These are phyloP conservation scores for Elaphomyces granulatus DNA, from an alignment of 495 filamentous ascomycete genomes.

Conservation along the genomic window DNA sequence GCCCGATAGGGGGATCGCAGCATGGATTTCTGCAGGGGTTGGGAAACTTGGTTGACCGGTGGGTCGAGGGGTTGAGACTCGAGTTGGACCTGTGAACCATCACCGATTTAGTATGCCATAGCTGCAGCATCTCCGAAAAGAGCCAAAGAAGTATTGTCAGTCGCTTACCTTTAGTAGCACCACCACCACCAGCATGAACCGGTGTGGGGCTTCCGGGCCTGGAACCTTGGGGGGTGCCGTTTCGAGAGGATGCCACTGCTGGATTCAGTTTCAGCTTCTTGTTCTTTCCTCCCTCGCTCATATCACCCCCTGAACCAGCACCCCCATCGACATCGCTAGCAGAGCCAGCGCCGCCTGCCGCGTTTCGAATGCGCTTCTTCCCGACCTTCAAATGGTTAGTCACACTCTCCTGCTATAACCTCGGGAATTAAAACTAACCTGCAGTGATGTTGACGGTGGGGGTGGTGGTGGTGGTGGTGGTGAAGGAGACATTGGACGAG, in stretches of 20 bases:
- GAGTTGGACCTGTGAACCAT: slow-evolving; percentile 15
- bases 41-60: slow-evolving; percentile 30
- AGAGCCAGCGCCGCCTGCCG: slow-evolving; percentile 39
- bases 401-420: slow-evolving; percentile 1
- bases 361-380: slow-evolving; percentile 34
- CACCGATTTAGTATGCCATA: no score
- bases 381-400: slow-evolving; percentile 16
- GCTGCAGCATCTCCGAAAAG: no score
- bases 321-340: slow-evolving; percentile 71
- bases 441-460: slow-evolving; percentile 18
- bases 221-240: slow-evolving; percentile 41
- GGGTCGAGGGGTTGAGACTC: slow-evolving; percentile 22
- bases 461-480: slow-evolving; percentile 36
- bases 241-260: slow-evolving; percentile 32
- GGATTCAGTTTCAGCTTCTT: slow-evolving; percentile 54
- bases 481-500: slow-evolving; percentile 37
- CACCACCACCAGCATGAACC: slow-evolving; percentile 18
- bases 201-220: slow-evolving; percentile 37
- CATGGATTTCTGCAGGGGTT: slow-evolving; percentile 55
- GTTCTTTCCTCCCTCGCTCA: slow-evolving; percentile 55
- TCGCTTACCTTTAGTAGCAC: slow-evolving; percentile 18
- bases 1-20: slow-evolving; percentile 50
- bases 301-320: slow-evolving; percentile 48
- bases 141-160: background rate
- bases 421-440: slow-evolving; percentile 18